Evolutionary conservation across 129 eudicot species (phyloP), one percentile per base, ranked within the genome.

Genomic region (Chrysanthemum seticuspe): DNA sequence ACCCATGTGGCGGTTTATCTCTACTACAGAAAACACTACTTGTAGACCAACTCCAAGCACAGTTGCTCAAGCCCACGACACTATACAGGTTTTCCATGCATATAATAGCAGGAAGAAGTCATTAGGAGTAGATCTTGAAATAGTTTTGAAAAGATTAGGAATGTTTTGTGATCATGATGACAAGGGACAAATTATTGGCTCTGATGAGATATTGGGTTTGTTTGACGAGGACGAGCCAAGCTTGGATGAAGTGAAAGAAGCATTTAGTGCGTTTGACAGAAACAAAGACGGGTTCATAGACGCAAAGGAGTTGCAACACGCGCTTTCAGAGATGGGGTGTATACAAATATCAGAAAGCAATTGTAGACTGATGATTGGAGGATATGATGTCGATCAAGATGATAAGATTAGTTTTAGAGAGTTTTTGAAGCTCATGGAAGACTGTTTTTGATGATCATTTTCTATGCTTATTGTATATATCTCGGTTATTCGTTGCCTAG

Each of bases 261-360:
- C 94, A 3, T 90, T 90, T 79, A 70, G 56, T 59, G 76, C 80
- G 54, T 90, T 83, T 71, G 96, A 90, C 60, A 81, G 68, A 55
- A 85, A 90, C 50, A 77, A 60, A 15, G 96, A 90, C 68, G 93
- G 96, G 48, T 87, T 71, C 19, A 85, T 90, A 34, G 96, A 87
- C 58, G 85, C 77, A 52, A 58, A 40, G 3, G 96, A 87, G 81
- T 66, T 90, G 71, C 55, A 48, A 68, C 65, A 57, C 14, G 70
- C 79, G 13, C 70, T 90, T 62, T 55, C 67, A 13, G 40, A 67
- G 19, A 52, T 90, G 71, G 96, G 93, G 1, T 79, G 76, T 52
- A 19, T 2, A n/a, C 69, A 47, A 21, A 74, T 80, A 29, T 76
- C 76, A 0, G 70, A 79, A 68, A 47, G 63, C 16, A 82, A 80